A percentile compares a stretch with the other conserved stretches of the same genome.
These are phyloP conservation scores for barley (Hordeum vulgare) DNA, from an alignment of 176 grass and related monocot species.

Conservation along the genomic window DNA sequence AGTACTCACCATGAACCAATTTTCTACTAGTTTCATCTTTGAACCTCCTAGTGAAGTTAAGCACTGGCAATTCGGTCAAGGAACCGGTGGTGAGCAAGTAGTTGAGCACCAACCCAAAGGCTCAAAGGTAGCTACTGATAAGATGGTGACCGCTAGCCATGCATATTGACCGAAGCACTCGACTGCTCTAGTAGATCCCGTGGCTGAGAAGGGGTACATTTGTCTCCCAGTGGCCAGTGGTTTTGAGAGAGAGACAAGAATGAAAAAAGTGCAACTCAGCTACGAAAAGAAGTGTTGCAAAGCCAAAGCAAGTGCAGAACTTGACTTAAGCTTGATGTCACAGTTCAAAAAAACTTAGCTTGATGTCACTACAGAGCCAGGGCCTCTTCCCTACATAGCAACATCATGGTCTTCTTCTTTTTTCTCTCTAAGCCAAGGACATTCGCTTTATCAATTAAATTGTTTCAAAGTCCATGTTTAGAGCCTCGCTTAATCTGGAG, in stretches of 20 bases:
- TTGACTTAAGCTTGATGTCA: slow-evolving; percentile 2
- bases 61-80: slow-evolving; percentile 30
- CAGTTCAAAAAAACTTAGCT: background rate
- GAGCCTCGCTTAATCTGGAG: background rate
- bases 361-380: slow-evolving; percentile 4
- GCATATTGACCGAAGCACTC: slow-evolving; percentile 28
- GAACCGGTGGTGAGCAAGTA: background rate
- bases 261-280: slow-evolving; percentile 9
- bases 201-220: slow-evolving; percentile 18
- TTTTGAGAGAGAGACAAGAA: background rate
- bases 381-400: background rate
- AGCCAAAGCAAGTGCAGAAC: background rate
- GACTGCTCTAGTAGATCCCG: background rate
- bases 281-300: background rate
- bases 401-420: background rate
- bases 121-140: slow-evolving; percentile 19
- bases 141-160: slow-evolving; percentile 18
- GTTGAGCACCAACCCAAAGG: slow-evolving; percentile 20
- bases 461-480: background rate
- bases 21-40: background rate
- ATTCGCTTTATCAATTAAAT: background rate
- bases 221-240: background rate
- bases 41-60: slow-evolving; percentile 20
- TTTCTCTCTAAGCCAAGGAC: slow-evolving; percentile 12
- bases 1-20: background rate